Percentiles rank a stretch among this genome's conserved stretches.
Evolutionary conservation across 1,284 basidiomycete genomes (phyloP).

Genomic region (Ceratobasidium sp.): DNA sequence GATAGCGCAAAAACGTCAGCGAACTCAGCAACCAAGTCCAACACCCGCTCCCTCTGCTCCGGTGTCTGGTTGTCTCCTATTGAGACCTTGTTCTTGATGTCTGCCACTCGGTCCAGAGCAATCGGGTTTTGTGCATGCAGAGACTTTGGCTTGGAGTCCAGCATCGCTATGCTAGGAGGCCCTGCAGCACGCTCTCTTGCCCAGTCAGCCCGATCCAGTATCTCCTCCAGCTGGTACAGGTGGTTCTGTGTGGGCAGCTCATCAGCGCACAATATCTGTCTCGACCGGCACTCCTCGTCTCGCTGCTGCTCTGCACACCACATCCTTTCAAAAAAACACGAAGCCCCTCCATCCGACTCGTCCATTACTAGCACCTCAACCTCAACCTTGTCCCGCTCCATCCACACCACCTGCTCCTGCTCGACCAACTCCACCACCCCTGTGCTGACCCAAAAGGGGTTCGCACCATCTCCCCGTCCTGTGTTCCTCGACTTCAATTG

Average conservation of each 20-base stretch:
- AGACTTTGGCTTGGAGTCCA: not conserved
- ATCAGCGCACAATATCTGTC: not conserved
- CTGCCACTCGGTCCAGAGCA: constrained; percentile 26
- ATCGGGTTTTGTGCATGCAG: constrained; percentile 10
- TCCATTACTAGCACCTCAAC: no score
- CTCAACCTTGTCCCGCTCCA: not conserved
- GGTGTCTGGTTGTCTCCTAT: constrained; percentile 43
- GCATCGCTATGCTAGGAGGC: not conserved
- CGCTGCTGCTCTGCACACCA: not conserved
- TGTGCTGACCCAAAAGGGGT: not conserved
- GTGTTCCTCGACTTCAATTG: not conserved
- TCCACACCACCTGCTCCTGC: not conserved
- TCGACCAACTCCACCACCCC: not conserved
- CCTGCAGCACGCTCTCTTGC: not conserved
- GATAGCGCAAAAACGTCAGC: constrained; percentile 45
- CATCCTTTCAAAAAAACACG: not conserved
- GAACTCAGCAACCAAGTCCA: constrained; percentile 41
- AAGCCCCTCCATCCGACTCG: no score
- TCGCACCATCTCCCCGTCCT: not conserved
- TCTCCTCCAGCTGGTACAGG: not conserved
- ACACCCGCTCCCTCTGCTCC: constrained; percentile 38
- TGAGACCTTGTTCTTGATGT: constrained; percentile 42
- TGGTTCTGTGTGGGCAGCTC: not conserved
- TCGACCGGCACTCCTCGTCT: not conserved
- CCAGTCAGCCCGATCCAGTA: not conserved